These are phyloP conservation scores for Lactuca sativa DNA, from an alignment of 129 eudicot genomes.

Conservation along the genomic window DNA sequence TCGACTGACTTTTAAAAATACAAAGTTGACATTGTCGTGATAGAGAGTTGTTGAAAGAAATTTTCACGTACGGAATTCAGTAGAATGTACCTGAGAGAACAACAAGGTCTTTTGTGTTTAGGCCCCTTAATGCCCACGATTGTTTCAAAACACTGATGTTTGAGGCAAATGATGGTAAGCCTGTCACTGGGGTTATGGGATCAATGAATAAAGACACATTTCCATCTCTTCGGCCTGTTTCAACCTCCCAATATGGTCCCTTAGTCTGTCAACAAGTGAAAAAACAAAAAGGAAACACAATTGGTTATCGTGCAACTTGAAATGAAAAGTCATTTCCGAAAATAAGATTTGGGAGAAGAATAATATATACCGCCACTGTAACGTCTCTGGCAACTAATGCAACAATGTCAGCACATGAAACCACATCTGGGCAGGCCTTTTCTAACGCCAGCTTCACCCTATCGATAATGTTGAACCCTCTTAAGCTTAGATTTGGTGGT, in stretches of 20 bases:
- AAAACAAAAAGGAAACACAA: background rate
- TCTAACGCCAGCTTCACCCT: conserved; percentile 54
- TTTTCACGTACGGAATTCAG: background rate
- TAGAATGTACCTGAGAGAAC: conserved; percentile 55
- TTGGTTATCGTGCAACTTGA: background rate
- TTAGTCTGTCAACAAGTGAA: conserved; percentile 36
- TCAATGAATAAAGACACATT: conserved; percentile 40
- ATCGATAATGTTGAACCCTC: conserved; percentile 58
- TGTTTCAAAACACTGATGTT: conserved; percentile 43
- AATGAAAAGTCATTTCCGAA: background rate
- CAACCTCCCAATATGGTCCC: conserved; percentile 66
- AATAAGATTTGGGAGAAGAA: background rate
- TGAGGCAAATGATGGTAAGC: conserved; percentile 45
- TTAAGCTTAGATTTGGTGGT: conserved; percentile 46
- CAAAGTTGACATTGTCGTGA: conserved; percentile 2
- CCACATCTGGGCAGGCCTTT: conserved; percentile 49
- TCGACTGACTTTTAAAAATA: background rate
- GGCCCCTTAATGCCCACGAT: conserved; percentile 39
- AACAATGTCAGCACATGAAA: conserved; percentile 69
- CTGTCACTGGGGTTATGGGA: conserved; percentile 25
- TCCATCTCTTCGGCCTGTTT: conserved; percentile 78
- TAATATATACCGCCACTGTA: conserved; percentile 35
- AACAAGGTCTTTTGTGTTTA: conserved; percentile 57
- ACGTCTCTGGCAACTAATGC: conserved; percentile 59
- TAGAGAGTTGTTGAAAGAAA: too few relatives aligned